A percentile compares a stretch with the other conserved stretches of the same genome.
phyloP scores from a whole-genome alignment of 2,329 filamentous ascomycete species.

The Aspergillus sp. region DNA sequence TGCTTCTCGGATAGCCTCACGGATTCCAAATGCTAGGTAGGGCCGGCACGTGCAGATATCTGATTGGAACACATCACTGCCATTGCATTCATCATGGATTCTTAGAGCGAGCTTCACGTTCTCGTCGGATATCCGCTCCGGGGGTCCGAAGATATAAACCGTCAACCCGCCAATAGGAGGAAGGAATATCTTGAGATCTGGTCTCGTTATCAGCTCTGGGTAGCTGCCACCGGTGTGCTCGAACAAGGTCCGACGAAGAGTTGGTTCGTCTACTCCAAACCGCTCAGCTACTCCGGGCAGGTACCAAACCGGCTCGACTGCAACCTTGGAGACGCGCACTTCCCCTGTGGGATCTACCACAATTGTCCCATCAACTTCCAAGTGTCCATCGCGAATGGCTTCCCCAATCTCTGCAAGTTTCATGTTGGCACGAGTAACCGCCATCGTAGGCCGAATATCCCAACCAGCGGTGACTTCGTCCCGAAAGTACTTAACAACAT shows the following conservation, averaged over 20 bases:
- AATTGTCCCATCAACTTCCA: conserved; percentile 82
- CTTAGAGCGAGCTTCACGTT: conserved; percentile 77
- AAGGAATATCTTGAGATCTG: conserved; percentile 92
- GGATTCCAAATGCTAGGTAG: conserved; percentile 94
- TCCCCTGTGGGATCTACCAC: conserved; percentile 84
- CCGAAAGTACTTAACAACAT: conserved; percentile 77
- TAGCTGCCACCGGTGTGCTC: conserved; percentile 96
- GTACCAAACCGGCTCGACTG: conserved; percentile 93
- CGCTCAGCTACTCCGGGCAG: conserved; percentile 83
- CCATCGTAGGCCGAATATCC: conserved; percentile 87
- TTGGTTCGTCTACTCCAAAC: conserved; percentile 89
- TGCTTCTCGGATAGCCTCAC: conserved; percentile 95
- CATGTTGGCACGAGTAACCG: conserved; percentile 91
- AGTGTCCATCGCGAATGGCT: conserved; percentile 74
- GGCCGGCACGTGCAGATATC: conserved; percentile 94
- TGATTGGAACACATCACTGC: conserved; percentile 94
- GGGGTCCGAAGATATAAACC: conserved; percentile 95
- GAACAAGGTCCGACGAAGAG: conserved; percentile 81
- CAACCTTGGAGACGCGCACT: conserved; percentile 91
- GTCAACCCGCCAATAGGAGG: conserved; percentile 94
- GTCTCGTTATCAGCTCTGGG: conserved; percentile 91
- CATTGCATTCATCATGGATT: conserved; percentile 89
- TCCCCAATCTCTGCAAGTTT: conserved; percentile 93
- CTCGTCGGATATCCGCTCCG: conserved; percentile 88
- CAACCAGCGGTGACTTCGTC: conserved; percentile 67